Percentiles rank a stretch among this genome's conserved stretches.
These are phyloP conservation scores for Diaporthe nobilis DNA, from an alignment of 2,329 filamentous ascomycete genomes.

Conservation along the genomic window DNA sequence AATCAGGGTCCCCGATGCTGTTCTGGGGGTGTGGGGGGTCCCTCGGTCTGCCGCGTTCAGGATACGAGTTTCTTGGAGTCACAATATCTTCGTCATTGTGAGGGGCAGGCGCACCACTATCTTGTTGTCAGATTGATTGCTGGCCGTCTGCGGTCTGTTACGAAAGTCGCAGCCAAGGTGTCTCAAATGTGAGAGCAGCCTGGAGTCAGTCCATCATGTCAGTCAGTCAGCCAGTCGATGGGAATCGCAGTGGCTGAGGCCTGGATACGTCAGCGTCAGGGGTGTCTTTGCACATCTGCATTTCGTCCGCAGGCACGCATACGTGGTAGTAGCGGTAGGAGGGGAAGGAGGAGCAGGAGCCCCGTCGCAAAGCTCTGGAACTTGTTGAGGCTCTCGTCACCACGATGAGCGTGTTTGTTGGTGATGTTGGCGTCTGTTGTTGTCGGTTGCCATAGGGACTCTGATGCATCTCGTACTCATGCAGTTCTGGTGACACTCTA, in stretches of 20 bases:
- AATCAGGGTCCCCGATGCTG: constrained; percentile 22
- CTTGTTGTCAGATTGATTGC: not conserved
- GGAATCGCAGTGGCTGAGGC: constrained; percentile 21
- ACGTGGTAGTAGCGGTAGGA: not conserved
- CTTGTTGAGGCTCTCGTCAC: constrained; percentile 7
- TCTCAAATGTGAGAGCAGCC: constrained; percentile 3
- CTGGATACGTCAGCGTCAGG: constrained; percentile 24
- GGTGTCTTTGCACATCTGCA: constrained; percentile 9
- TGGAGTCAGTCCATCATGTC: not conserved
- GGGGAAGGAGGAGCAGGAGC: not conserved
- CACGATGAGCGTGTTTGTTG: too few relatives aligned
- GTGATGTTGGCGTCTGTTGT: not conserved
- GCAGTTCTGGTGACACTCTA: not conserved
- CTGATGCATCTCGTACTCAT: constrained; percentile 5
- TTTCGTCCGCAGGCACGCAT: not conserved
- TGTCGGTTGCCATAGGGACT: constrained; percentile 23
- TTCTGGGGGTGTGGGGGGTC: constrained; percentile 7
- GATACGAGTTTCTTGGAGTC: not conserved
- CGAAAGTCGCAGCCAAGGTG: constrained; percentile 14
- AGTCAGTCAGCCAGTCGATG: not conserved
- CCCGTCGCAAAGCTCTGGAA: not conserved
- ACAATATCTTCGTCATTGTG: constrained; percentile 10
- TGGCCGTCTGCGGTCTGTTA: constrained; percentile 6
- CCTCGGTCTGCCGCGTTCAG: not conserved
- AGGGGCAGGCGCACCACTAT: not conserved